Base-by-base conservation (phyloP, 345 rosid genomes). In the Moricandia arvensis region DNA sequence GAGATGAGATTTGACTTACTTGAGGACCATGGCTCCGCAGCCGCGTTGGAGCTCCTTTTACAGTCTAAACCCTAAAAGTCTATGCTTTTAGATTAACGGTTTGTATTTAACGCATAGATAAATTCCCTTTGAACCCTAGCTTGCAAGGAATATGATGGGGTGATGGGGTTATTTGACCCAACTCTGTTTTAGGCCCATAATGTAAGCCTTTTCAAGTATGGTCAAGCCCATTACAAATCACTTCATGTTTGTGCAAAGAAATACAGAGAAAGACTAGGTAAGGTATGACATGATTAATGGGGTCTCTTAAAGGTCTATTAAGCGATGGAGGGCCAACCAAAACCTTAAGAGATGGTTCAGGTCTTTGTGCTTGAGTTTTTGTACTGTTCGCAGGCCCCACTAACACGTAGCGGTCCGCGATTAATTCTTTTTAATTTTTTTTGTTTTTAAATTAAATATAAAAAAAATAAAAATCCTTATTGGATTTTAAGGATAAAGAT, bases 21-120 rank as follows among this genome's bases (percentile, higher is more conserved):
- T 83, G 80, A 80, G 81, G 77, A 83, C 85, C 85, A 83, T 83
- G 69, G 80, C 77, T 79, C 75, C 75, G 73, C 53, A 17, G 53
- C 80, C 66, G 74, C 74, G 66, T 59, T 68, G 15, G 43, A 1
- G 31, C 71, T 69, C 57, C 62, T 17, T 63, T 8, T 7, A 35
- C 11, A 75, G 26, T 68, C 11, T 21, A 63, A 41, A 58, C 66
- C 75, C 71, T 76, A 54, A 43, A 70, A 70, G 1, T 2, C 55
- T 34, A 0, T 7, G 5, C 17, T 5, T 27, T 0, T 15, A 3
- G 68, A 11, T 68, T 7, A 49, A 61, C 55, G 26, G 16, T 38
- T 12, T 6, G 21, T 69, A 76, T 76, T 53, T 69, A 62, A 76
- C 57, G 64, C 63, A 29, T 4, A 53, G n/a, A 60, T 47, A 53